Conservation (phyloP, 2,329 filamentous ascomycete genomes). For the Paecilomyces dactylethromorphus region DNA sequence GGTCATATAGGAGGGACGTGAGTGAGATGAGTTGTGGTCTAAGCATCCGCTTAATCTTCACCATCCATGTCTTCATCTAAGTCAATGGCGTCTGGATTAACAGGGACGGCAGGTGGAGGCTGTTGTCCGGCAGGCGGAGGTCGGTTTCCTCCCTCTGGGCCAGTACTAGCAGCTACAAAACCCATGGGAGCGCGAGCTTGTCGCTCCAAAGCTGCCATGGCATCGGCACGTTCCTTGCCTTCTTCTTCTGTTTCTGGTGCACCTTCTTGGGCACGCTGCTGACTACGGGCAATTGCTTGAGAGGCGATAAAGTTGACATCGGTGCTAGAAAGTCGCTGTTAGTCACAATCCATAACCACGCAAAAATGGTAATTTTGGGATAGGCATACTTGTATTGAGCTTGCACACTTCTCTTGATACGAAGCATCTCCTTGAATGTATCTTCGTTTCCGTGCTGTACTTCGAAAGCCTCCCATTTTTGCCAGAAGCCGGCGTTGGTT, state of each 20-base stretch:
- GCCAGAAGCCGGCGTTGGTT: slow-evolving; percentile 85
- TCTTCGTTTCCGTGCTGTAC: slow-evolving; percentile 98
- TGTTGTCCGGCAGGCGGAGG: slow-evolving; percentile 27
- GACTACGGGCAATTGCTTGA: slow-evolving; percentile 79
- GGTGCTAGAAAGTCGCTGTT: slow-evolving; percentile 51
- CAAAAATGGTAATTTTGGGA: background rate
- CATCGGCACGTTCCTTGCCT: slow-evolving; percentile 56
- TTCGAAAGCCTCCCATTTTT: slow-evolving; percentile 95
- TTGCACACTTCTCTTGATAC: slow-evolving; percentile 94
- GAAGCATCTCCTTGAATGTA: slow-evolving; percentile 98
- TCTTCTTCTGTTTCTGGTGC: slow-evolving; percentile 25
- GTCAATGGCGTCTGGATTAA: slow-evolving; percentile 84
- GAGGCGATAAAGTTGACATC: slow-evolving; percentile 98
- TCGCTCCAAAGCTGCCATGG: slow-evolving; percentile 82
- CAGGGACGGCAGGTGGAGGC: slow-evolving; percentile 35
- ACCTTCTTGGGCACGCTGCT: slow-evolving; percentile 46
- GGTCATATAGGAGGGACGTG: background rate
- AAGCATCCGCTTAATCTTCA: slow-evolving; percentile 12
- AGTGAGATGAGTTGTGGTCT: background rate
- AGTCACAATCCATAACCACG: background rate
- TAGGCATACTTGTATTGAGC: slow-evolving; percentile 78
- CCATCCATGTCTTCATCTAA: slow-evolving; percentile 55
- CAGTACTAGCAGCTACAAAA: slow-evolving; percentile 82
- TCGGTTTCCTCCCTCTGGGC: slow-evolving; percentile 57
- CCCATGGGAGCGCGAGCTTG: slow-evolving; percentile 83